phyloP scores from a whole-genome alignment of 2,329 filamentous ascomycete species.

The Verticillium nonalfalfae region DNA sequence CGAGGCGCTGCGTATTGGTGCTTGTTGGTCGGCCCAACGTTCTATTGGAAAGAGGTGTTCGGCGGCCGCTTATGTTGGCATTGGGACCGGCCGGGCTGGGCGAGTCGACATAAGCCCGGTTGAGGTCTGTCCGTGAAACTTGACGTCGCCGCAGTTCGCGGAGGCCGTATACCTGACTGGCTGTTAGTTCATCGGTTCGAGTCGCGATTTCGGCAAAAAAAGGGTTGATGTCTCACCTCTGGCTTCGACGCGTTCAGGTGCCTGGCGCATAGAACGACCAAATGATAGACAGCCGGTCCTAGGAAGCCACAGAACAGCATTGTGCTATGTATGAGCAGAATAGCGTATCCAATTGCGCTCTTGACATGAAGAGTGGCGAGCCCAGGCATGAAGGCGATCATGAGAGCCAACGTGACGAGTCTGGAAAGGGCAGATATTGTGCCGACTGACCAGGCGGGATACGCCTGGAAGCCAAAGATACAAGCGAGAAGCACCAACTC shows the following conservation, averaged over 20 bases:
- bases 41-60: neutral
- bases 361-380: slow-evolving; percentile 54
- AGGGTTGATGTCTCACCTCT: slow-evolving; percentile 8
- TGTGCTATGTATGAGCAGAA: slow-evolving; percentile 58
- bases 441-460: slow-evolving; percentile 6
- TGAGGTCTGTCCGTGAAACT: slow-evolving; percentile 6
- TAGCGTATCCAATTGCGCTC: slow-evolving; percentile 64
- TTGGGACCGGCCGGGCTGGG: neutral
- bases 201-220: too few relatives aligned
- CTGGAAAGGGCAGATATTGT: slow-evolving; percentile 22
- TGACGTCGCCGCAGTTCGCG: slow-evolving; percentile 18
- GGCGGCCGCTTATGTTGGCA: neutral
- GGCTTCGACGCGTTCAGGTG: slow-evolving; percentile 3
- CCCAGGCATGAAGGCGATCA: slow-evolving; percentile 49
- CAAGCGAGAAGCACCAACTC: slow-evolving; percentile 55
- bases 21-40: neutral
- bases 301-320: slow-evolving; percentile 66
- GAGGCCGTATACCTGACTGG: slow-evolving; percentile 11
- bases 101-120: neutral
- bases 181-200: neutral
- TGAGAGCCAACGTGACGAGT: slow-evolving; percentile 37
- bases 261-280: slow-evolving; percentile 2
- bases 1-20: neutral
- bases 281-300: slow-evolving; percentile 44
- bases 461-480: slow-evolving; percentile 10